These are phyloP conservation scores for Ehretia macrophylla DNA, from an alignment of 257 asterid species.

Conservation along the genomic window DNA sequence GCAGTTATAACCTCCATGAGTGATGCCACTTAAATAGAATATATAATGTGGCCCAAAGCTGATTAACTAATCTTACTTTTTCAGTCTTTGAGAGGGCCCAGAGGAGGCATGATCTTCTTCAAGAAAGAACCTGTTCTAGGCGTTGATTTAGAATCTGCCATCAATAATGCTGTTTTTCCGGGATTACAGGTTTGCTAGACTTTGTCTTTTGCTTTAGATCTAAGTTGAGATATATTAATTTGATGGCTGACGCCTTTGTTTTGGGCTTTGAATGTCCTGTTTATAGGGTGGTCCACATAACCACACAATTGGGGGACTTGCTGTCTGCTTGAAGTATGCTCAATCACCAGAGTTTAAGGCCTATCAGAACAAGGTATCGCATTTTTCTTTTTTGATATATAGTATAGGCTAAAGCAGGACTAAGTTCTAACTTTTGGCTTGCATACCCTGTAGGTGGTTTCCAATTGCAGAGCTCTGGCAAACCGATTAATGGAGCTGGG, in stretches of 20 bases:
- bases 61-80: conserved; percentile 2
- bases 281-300: conserved; percentile 92
- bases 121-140: conserved; percentile 83
- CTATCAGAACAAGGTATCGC: conserved; percentile 71
- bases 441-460: conserved; percentile 49
- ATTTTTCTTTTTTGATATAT: conserved; percentile 9
- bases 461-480: conserved; percentile 91
- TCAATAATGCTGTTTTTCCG: conserved; percentile 88
- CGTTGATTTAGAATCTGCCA: conserved; percentile 75
- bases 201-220: neutral
- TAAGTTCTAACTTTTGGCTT: conserved; percentile 15
- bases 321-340: conserved; percentile 78
- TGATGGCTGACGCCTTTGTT: neutral
- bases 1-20: neutral
- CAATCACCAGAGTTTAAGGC: conserved; percentile 69
- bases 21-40: no score
- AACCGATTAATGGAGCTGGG: conserved; percentile 68
- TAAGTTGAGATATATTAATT: neutral
- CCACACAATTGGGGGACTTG: conserved; percentile 91
- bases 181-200: conserved; percentile 70
- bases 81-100: conserved; percentile 94
- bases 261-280: neutral
- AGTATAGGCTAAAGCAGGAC: neutral
- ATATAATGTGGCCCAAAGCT: no score
- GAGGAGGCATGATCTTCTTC: conserved; percentile 99